A percentile compares a stretch with the other conserved stretches of the same genome.
phyloP scores from a whole-genome alignment of 2,329 filamentous ascomycete genomes.

The Samsoniella hepiali region DNA sequence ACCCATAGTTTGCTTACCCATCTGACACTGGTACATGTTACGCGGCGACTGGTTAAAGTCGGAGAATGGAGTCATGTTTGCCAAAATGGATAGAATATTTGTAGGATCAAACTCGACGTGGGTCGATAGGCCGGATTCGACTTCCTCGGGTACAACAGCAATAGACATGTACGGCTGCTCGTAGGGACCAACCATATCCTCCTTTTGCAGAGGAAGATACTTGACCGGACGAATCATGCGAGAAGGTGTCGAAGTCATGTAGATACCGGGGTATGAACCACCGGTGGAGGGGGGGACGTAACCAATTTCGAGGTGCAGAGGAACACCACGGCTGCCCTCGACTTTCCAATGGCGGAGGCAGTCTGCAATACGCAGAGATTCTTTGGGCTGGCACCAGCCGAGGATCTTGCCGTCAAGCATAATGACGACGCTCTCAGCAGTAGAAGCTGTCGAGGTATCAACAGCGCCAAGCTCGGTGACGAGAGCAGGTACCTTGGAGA shows the following conservation, averaged over 20 bases:
- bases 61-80: slow-evolving; percentile 98
- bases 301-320: slow-evolving; percentile 83
- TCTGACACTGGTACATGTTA: slow-evolving; percentile 99
- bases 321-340: slow-evolving; percentile 75
- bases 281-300: slow-evolving; percentile 83
- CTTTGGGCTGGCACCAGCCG: slow-evolving; percentile 83
- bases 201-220: slow-evolving; percentile 80
- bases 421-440: slow-evolving; percentile 80
- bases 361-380: slow-evolving; percentile 78
- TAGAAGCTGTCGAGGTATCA: slow-evolving; percentile 70
- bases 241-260: slow-evolving; percentile 82
- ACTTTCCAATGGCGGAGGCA: slow-evolving; percentile 95
- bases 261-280: slow-evolving; percentile 94
- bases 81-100: slow-evolving; percentile 94
- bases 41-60: slow-evolving; percentile 97
- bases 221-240: slow-evolving; percentile 90
- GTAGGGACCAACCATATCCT: slow-evolving; percentile 86
- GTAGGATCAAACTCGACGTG: slow-evolving; percentile 94
- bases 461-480: slow-evolving; percentile 78
- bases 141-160: slow-evolving; percentile 82
- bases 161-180: slow-evolving; percentile 99
- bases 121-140: slow-evolving; percentile 82
- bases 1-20: slow-evolving; percentile 99
- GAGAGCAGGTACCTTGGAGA: slow-evolving; percentile 68
- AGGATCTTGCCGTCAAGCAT: slow-evolving; percentile 88